phyloP scores from a whole-genome alignment of 805 yeast genomes.

The Ogataea polymorpha region DNA sequence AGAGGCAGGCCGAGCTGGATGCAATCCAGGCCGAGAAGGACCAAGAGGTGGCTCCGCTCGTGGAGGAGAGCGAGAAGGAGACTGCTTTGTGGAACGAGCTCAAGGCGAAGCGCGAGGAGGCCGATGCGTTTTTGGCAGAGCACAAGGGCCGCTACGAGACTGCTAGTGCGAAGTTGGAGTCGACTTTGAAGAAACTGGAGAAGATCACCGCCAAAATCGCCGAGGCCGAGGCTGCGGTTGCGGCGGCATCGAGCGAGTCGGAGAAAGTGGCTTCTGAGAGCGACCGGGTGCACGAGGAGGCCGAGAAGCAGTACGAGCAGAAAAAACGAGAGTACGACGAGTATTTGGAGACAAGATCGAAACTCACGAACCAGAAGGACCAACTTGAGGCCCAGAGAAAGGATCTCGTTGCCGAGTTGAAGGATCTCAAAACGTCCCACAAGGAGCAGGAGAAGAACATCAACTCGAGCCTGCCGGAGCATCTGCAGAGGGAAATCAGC shows the following conservation, averaged over 20 bases:
- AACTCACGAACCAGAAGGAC: constrained; percentile 42
- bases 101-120: constrained; percentile 46
- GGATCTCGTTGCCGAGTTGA: constrained; percentile 34
- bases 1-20: constrained; percentile 45
- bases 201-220: constrained; percentile 41
- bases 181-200: constrained; percentile 42
- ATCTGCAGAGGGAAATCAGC: constrained; percentile 38
- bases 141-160: constrained; percentile 44
- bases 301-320: constrained; percentile 29
- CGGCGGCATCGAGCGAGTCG: constrained; percentile 30
- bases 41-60: constrained; percentile 50
- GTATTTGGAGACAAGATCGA: constrained; percentile 31
- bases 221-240: constrained; percentile 39
- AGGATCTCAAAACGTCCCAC: constrained; percentile 37
- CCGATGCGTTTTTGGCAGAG: constrained; percentile 42
- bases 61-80: constrained; percentile 51
- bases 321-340: constrained; percentile 29
- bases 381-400: constrained; percentile 41
- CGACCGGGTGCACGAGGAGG: constrained; percentile 22
- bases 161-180: constrained; percentile 40
- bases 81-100: constrained; percentile 47
- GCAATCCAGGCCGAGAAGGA: constrained; percentile 50
- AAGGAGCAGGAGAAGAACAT: constrained; percentile 43
- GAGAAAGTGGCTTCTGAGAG: constrained; percentile 29
- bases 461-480: constrained; percentile 51